Base-by-base conservation (phyloP, 2,329 filamentous ascomycete species). In the Parafenestella ontariensis region DNA sequence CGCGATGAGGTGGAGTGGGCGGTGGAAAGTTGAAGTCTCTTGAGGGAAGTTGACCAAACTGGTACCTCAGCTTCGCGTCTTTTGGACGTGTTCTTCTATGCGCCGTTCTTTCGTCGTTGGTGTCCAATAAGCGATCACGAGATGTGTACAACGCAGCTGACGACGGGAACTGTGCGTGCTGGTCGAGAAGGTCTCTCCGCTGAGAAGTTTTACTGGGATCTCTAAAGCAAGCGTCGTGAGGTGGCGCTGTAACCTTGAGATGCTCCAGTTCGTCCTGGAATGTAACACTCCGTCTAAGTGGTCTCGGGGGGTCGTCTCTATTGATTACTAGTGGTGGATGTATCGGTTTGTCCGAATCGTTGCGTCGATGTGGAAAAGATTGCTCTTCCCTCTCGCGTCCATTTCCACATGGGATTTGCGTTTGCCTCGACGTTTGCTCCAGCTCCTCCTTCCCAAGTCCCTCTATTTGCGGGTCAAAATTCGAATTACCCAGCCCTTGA, bases 51-150 rank as follows among this genome's bases (percentile, higher is more conserved):
- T 54, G 54, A 5, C 52, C 52, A 17, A 58, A 59, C 17, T 47
- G 31, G n/a, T 62, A 58, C 33, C 31, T 46, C 23, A 56, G 46
- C 9, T 56, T 50, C 40, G 50, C 55, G 17, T 63, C 52, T 42
- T 60, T 61, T 3, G 54, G 59, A 15, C 47, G 36, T 10, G 34
- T 52, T n/a, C 45, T 47, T 17, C 48, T 45, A 20, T 33, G 23
- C n/a, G 41, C 44, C 17, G 20, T 26, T 23, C 29, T 4, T 11
- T 45, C 43, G 13, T 54, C 39, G 9, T 49, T 29, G n/a, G 37
- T 37, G 3, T 54, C 49, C 6, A 28, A 46, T 26, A 36, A 46
- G 10, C 53, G 31, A 13, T 40, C 47, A 6, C 47, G 49, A 28
- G 55, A 31, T 8, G 33, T 36, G 24, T 56, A 46, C 4, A 24